phyloP scores from a whole-genome alignment of 768 basidiomycete species.

The Lactifluus piperatus region DNA sequence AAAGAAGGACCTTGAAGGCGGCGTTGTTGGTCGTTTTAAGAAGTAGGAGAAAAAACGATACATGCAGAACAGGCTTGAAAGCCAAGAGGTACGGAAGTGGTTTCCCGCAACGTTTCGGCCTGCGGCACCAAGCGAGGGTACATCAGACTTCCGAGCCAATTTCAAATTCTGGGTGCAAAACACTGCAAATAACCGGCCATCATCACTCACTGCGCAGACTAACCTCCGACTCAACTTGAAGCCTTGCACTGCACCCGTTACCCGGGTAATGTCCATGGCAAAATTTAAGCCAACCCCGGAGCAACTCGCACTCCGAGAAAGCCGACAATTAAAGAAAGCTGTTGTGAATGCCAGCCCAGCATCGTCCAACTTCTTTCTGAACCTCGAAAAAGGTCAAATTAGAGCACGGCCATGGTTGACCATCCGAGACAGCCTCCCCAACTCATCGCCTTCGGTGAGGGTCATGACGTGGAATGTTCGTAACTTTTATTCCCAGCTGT shows the following conservation, averaged over 20 bases:
- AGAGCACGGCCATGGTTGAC: conserved; percentile 33
- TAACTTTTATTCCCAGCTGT: conserved; percentile 22
- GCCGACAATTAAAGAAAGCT: conserved; percentile 33
- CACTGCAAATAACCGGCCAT: too few relatives aligned
- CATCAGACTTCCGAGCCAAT: neutral
- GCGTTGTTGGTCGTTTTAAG: neutral
- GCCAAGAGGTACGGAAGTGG: neutral
- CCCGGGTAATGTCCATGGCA: conserved; percentile 10
- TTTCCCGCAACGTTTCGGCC: neutral
- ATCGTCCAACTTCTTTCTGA: neutral
- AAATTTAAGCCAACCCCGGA: conserved; percentile 38
- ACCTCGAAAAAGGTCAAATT: conserved; percentile 22
- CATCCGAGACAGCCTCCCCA: conserved; percentile 14
- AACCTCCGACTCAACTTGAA: too few relatives aligned
- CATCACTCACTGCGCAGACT: too few relatives aligned
- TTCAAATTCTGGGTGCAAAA: too few relatives aligned
- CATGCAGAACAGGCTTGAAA: neutral
- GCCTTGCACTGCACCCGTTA: neutral
- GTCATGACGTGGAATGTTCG: conserved; percentile 82
- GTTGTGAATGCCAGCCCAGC: conserved; percentile 2
- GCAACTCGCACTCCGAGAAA: conserved; percentile 46
- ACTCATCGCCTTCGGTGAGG: conserved; percentile 29
- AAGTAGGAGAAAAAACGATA: conserved; percentile 11
- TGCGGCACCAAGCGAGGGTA: neutral
- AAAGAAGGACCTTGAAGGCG: neutral